Conservation (phyloP, 1,139 yeast species). For the Debaryomycetaceae sp. region DNA sequence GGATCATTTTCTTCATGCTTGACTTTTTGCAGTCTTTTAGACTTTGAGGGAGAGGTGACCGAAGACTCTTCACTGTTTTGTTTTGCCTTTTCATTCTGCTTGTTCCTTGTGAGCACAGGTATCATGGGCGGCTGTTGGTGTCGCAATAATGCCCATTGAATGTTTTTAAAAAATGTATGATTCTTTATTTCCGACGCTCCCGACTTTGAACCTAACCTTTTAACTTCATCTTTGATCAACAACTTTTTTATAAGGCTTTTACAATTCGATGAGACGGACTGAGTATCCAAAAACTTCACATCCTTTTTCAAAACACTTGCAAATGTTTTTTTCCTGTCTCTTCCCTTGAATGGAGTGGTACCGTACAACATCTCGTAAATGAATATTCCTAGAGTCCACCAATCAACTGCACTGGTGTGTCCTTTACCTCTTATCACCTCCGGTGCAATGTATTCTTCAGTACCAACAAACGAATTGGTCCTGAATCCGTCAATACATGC, state of each 20-base stretch:
- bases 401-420: constrained; percentile 95
- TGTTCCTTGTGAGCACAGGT: constrained; percentile 71
- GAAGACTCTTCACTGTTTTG: constrained; percentile 7
- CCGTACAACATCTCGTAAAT: constrained; percentile 93
- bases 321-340: constrained; percentile 82
- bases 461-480: constrained; percentile 96
- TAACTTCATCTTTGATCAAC: constrained; percentile 81
- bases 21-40: constrained; percentile 1
- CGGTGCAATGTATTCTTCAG: constrained; percentile 97
- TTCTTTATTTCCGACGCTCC: constrained; percentile 94
- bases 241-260: constrained; percentile 76
- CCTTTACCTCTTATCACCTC: constrained; percentile 97
- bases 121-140: constrained; percentile 94
- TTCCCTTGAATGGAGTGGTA: constrained; percentile 93
- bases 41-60: constrained; percentile 1
- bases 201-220: constrained; percentile 82
- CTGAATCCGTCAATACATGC: constrained; percentile 94
- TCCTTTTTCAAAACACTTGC: constrained; percentile 83
- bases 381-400: constrained; percentile 98
- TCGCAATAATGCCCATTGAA: constrained; percentile 92
- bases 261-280: constrained; percentile 66
- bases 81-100: constrained; percentile 17
- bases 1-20: constrained; percentile 56
- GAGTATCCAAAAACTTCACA: constrained; percentile 62
- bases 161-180: constrained; percentile 84